Percentiles rank a stretch among this genome's conserved stretches.
Conservation (phyloP, 208 protist genomes). For the Polymyxa betae region DNA sequence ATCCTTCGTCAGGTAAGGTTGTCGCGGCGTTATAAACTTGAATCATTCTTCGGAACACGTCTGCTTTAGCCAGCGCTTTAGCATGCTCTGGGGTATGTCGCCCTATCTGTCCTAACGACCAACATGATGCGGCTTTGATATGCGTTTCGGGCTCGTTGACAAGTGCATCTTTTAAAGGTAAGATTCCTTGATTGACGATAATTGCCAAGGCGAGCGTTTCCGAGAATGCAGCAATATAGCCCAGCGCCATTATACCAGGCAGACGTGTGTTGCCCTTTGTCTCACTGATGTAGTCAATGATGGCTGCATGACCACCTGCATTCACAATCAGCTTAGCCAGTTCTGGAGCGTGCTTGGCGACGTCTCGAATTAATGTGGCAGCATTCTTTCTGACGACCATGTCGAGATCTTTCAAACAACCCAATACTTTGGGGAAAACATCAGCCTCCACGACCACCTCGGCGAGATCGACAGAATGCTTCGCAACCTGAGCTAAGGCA, state of each 20-base stretch:
- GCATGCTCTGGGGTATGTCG: constrained; percentile 93
- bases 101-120: constrained; percentile 85
- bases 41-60: constrained; percentile 89
- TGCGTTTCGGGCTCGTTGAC: constrained; percentile 89
- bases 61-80: constrained; percentile 90
- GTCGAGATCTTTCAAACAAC: constrained; percentile 89
- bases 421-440: constrained; percentile 94
- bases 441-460: constrained; percentile 97
- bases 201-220: constrained; percentile 93
- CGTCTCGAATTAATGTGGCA: constrained; percentile 92
- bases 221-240: constrained; percentile 95
- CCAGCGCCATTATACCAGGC: constrained; percentile 96
- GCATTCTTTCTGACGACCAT: constrained; percentile 93
- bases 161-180: constrained; percentile 85
- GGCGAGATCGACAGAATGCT: constrained; percentile 95
- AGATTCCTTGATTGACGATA: constrained; percentile 88
- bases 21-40: constrained; percentile 80
- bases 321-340: constrained; percentile 95
- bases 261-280: constrained; percentile 84
- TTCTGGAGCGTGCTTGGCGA: constrained; percentile 97
- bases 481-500: constrained; percentile 94
- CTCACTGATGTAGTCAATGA: constrained; percentile 95
- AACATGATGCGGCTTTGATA: constrained; percentile 79
- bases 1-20: constrained; percentile 72
- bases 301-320: constrained; percentile 90